Evolutionary conservation across 768 basidiomycete genomes (phyloP).

Genomic region (Lactarius sanguifluus): DNA sequence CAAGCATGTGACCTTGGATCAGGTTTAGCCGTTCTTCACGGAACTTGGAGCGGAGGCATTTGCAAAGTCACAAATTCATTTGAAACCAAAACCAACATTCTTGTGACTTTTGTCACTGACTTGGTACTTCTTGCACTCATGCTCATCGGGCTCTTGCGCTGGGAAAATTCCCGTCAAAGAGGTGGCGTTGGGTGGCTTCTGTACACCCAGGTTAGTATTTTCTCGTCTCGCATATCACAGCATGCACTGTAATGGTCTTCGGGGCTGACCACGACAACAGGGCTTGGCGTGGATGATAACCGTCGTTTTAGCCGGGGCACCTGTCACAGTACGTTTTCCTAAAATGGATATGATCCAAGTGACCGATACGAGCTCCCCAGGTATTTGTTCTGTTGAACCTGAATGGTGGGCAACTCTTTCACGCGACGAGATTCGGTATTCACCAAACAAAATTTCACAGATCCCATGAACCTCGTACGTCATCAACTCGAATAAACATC

Average conservation of each 20-base stretch:
- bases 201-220: neutral
- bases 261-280: neutral
- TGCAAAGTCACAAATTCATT: neutral
- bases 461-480: slow-evolving; percentile 10
- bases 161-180: neutral
- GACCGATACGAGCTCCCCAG: neutral
- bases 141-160: slow-evolving; percentile 15
- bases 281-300: slow-evolving; percentile 3
- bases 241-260: neutral
- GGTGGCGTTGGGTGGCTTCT: slow-evolving; percentile 9
- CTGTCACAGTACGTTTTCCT: neutral
- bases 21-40: neutral
- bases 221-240: neutral
- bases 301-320: slow-evolving; percentile 3
- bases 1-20: neutral
- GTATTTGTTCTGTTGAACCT: slow-evolving; percentile 4
- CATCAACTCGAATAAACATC: neutral
- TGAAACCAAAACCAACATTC: slow-evolving; percentile 1
- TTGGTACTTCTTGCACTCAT: slow-evolving; percentile 3
- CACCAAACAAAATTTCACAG: neutral
- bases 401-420: slow-evolving; percentile 3
- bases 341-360: neutral
- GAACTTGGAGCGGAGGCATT: neutral
- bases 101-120: slow-evolving; percentile 7
- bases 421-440: too few species aligned